A percentile compares a stretch with the other conserved stretches of the same genome.
These are phyloP conservation scores for Casuarina cunninghamiana DNA, from an alignment of 306 rosid species.

Conservation along the genomic window DNA sequence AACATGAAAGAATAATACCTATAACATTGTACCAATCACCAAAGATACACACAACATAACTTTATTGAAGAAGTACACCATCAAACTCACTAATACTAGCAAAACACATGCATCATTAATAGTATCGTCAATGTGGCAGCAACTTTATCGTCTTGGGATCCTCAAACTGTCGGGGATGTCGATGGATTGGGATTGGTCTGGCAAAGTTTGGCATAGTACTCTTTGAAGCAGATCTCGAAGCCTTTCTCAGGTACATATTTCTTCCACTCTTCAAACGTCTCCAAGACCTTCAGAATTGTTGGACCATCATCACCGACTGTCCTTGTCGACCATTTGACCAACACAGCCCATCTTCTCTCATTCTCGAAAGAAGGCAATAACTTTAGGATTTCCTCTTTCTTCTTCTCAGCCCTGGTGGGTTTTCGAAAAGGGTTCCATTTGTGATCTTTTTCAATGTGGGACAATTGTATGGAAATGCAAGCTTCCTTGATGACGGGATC, in stretches of 20 bases:
- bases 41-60: no score
- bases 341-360: slow-evolving; percentile 51
- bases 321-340: not conserved
- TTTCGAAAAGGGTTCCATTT: not conserved
- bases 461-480: slow-evolving; percentile 31
- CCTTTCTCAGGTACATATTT: slow-evolving; percentile 23
- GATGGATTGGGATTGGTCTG: no score
- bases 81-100: no score
- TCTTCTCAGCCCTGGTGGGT: no score
- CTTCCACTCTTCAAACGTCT: slow-evolving; percentile 50
- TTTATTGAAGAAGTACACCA: no score
- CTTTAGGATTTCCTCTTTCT: slow-evolving; percentile 45
- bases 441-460: slow-evolving; percentile 31
- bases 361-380: slow-evolving; percentile 48
- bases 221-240: slow-evolving; percentile 33
- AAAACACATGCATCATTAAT: no score
- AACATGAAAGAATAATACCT: no score
- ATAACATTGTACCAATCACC: no score
- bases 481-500: slow-evolving; percentile 36
- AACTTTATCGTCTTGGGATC: no score
- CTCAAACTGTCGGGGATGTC: no score
- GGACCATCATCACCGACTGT: no score
- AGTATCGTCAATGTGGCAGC: no score
- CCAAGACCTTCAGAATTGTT: slow-evolving; percentile 30
- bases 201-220: slow-evolving; percentile 23